These are phyloP conservation scores for Collybia sp. DNA, from an alignment of 768 basidiomycete genomes.

Conservation along the genomic window DNA sequence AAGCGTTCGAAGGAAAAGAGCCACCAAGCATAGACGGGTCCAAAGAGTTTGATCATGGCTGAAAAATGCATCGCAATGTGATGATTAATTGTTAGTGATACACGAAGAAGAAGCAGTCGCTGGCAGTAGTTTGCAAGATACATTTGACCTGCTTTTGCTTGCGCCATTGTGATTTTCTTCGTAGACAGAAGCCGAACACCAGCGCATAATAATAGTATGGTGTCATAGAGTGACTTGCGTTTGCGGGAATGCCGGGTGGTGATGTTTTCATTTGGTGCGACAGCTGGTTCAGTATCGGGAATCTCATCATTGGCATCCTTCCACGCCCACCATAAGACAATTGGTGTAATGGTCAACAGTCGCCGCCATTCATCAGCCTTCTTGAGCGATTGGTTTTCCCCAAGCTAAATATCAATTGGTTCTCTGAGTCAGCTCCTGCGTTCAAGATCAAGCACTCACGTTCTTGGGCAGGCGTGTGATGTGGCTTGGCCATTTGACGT, in stretches of 20 bases:
- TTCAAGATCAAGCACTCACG: conserved; percentile 13
- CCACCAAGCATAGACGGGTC: conserved; percentile 29
- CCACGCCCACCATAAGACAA: conserved; percentile 23
- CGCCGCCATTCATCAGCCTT: conserved; percentile 27
- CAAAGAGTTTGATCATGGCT: conserved; percentile 18
- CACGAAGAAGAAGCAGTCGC: conserved; percentile 6
- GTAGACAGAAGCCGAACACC: conserved; percentile 13
- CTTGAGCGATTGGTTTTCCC: conserved; percentile 24
- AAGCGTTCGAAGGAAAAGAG: conserved; percentile 24
- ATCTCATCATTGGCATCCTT: conserved; percentile 14
- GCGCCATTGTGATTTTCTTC: conserved; percentile 13
- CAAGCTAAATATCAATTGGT: conserved; percentile 13
- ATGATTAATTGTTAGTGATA: conserved; percentile 18
- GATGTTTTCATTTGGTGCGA: conserved; percentile 13
- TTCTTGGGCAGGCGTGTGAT: conserved; percentile 26
- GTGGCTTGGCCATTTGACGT: conserved; percentile 22
- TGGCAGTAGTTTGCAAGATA: conserved; percentile 16
- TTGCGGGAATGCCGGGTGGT: conserved; percentile 10
- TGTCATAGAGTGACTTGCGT: conserved; percentile 7
- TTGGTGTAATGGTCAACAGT: conserved; percentile 16
- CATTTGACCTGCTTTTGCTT: conserved; percentile 16
- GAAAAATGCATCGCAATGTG: conserved; percentile 25
- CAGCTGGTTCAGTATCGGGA: conserved; percentile 6
- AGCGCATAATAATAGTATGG: conserved; percentile 11
- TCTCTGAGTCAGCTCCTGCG: not conserved